phyloP scores from a whole-genome alignment of 768 basidiomycete species.

The Agaricus bisporus region DNA sequence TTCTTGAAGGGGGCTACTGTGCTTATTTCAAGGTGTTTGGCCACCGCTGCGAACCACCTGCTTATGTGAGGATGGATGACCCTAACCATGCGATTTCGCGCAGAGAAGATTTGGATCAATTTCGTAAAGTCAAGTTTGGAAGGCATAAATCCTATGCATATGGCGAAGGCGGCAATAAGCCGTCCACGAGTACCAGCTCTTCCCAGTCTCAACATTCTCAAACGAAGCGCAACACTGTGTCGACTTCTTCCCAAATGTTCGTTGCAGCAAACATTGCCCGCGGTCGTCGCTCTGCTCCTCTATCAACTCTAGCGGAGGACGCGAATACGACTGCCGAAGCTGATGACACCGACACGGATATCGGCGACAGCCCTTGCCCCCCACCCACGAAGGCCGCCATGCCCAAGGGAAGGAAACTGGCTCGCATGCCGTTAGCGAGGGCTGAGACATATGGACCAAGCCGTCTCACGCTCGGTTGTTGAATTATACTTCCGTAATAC shows the following conservation, averaged over 20 bases:
- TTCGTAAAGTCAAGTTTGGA: constrained; percentile 83
- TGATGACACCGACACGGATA: constrained; percentile 72
- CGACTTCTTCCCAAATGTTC: constrained; percentile 47
- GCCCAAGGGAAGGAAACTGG: constrained; percentile 54
- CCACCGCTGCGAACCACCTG: constrained; percentile 69
- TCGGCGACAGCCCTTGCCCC: constrained; percentile 87
- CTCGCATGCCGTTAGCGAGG: constrained; percentile 42
- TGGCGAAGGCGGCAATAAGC: constrained; percentile 60
- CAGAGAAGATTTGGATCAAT: constrained; percentile 83
- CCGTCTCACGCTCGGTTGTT: constrained; percentile 31
- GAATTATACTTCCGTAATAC: not conserved
- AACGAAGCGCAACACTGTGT: constrained; percentile 58
- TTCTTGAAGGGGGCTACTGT: constrained; percentile 95
- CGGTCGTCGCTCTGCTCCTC: constrained; percentile 46
- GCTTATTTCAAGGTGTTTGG: constrained; percentile 71
- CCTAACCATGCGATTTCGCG: constrained; percentile 76
- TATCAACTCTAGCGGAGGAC: constrained; percentile 66
- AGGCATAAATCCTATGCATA: constrained; percentile 91
- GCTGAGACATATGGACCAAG: constrained; percentile 68
- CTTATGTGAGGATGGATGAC: constrained; percentile 94
- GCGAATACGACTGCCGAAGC: constrained; percentile 52
- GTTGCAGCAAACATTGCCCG: constrained; percentile 68
- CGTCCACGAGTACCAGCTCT: constrained; percentile 21
- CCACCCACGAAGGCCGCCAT: constrained; percentile 56
- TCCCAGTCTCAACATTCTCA: constrained; percentile 34